Evolutionary conservation across 495 filamentous ascomycete species (phyloP), one percentile per base, ranked within the genome.

Genomic region (Daldinia bambusicola): DNA sequence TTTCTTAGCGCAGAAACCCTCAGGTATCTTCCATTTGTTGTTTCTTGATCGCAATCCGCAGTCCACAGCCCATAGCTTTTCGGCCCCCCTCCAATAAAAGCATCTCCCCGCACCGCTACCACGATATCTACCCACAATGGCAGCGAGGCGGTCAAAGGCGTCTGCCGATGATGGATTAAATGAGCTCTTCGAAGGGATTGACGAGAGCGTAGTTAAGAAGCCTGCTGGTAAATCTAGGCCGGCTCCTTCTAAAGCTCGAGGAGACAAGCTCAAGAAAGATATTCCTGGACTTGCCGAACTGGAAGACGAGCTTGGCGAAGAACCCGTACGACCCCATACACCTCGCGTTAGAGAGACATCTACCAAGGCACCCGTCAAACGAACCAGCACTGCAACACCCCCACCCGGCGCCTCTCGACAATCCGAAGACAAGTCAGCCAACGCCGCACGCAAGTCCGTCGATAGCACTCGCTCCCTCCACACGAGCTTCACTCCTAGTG

Each of bases 151-250:
- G 38, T 57, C 82, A 16, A 84, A 84, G 74, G 76, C 78, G 4
- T 87, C 90, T 62, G 84, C 86, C 22, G 91, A 89, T 74, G 92
- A 96, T 72, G 93, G 96, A 77, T 85, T 97, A 48, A 85, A 92
- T 41, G 91, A 93, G 77, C 89, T 94, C 75, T 92, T 98, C 76
- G 91, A 92, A 66, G 87, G 86, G 53, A 87, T 96, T 63, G 82
- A 88, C 75, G 86, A 82, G 56, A 75, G 68, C 37, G 75, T 76
- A 48, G 58, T 71, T 61, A 80, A 82, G 65, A 85, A 84, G 73
- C 57, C 80, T 71, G 66, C 75, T 45, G 53, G 80, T 63, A 88
- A 85, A 78, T 75, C 81, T 69, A 84, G 82, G 78, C 70, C 80
- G 22, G 71, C 76, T 12, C 70, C 81, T 45, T 72, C 84, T 51